Percentiles rank a stretch among this genome's conserved stretches.
phyloP scores from a whole-genome alignment of 1,139 yeast species.

The Spencermartinsiella ligniputridi region DNA sequence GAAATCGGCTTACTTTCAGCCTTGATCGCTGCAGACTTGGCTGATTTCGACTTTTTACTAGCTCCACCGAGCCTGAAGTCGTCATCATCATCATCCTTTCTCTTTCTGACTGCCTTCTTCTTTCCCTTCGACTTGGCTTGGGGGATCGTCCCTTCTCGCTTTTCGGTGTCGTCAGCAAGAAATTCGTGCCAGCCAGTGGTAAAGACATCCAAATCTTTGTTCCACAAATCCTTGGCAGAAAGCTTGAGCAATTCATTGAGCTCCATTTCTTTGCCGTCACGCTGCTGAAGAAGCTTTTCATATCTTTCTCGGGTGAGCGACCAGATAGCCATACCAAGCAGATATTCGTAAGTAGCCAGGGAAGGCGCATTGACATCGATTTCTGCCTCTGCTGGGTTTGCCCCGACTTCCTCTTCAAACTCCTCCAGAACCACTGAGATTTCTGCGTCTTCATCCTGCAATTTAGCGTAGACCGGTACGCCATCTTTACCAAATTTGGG shows the following conservation, averaged over 20 bases:
- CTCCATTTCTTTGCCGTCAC: slow-evolving; percentile 68
- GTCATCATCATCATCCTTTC: slow-evolving; percentile 9
- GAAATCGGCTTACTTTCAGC: slow-evolving; percentile 8
- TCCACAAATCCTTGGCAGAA: slow-evolving; percentile 88
- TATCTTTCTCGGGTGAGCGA: slow-evolving; percentile 87
- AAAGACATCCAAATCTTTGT: slow-evolving; percentile 72
- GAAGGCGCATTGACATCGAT: slow-evolving; percentile 35
- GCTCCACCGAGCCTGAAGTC: slow-evolving; percentile 2
- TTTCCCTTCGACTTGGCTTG: slow-evolving; percentile 22
- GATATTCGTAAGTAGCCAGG: slow-evolving; percentile 38
- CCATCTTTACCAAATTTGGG: slow-evolving; percentile 73
- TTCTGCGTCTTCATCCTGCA: slow-evolving; percentile 34
- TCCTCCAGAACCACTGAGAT: slow-evolving; percentile 29
- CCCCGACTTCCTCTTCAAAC: slow-evolving; percentile 31
- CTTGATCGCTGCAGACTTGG: slow-evolving; percentile 7
- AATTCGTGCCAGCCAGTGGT: slow-evolving; percentile 62
- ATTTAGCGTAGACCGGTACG: slow-evolving; percentile 45
- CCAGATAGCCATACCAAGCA: slow-evolving; percentile 85
- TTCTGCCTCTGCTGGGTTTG: slow-evolving; percentile 37
- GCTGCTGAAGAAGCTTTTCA: slow-evolving; percentile 68
- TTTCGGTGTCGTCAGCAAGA: slow-evolving; percentile 48
- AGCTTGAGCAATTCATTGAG: slow-evolving; percentile 60
- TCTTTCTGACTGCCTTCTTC: slow-evolving; percentile 18
- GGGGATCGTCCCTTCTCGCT: slow-evolving; percentile 28
- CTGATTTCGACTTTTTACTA: slow-evolving; percentile 9